Conservation (phyloP, 352 stramenopile species). For the Pythium scleroteichum region DNA sequence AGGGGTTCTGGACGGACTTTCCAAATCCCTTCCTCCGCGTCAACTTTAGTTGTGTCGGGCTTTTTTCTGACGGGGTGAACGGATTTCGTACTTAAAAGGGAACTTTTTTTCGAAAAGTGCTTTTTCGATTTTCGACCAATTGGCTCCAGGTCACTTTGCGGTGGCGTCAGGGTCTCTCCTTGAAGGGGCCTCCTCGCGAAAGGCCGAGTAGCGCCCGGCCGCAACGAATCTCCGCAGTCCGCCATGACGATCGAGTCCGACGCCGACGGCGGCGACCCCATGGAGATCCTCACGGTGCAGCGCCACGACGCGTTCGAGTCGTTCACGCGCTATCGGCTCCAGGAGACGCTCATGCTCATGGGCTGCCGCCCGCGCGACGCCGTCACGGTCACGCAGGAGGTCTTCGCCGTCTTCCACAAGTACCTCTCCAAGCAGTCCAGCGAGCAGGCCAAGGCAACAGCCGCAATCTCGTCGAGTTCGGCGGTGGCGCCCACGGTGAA, state of each 20-base stretch:
- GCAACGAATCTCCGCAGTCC: constrained; percentile 1
- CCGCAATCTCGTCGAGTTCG: not conserved
- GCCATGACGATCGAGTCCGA: constrained; percentile 41
- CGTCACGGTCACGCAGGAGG: constrained; percentile 63
- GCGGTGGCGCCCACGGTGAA: not conserved
- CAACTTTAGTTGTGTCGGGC: too few relatives aligned
- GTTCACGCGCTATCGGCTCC: constrained; percentile 82
- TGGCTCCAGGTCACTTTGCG: too few relatives aligned
- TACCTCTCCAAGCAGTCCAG: constrained; percentile 36
- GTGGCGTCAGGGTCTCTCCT: too few relatives aligned
- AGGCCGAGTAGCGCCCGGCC: constrained; percentile 39
- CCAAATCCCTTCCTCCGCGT: too few relatives aligned
- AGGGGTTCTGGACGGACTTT: too few relatives aligned
- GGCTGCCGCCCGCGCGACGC: constrained; percentile 78
- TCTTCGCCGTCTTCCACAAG: constrained; percentile 64
- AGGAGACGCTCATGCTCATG: constrained; percentile 90
- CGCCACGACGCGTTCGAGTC: constrained; percentile 50
- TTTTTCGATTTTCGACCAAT: too few relatives aligned
- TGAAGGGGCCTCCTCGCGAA: too few relatives aligned
- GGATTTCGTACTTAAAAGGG: too few relatives aligned
- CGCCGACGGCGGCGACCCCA: constrained; percentile 61
- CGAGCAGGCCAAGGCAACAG: not conserved
- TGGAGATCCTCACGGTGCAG: constrained; percentile 75
- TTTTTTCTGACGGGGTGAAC: too few relatives aligned
- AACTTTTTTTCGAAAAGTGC: too few relatives aligned